phyloP scores from a whole-genome alignment of 257 asterid species.

The Avicennia marina region DNA sequence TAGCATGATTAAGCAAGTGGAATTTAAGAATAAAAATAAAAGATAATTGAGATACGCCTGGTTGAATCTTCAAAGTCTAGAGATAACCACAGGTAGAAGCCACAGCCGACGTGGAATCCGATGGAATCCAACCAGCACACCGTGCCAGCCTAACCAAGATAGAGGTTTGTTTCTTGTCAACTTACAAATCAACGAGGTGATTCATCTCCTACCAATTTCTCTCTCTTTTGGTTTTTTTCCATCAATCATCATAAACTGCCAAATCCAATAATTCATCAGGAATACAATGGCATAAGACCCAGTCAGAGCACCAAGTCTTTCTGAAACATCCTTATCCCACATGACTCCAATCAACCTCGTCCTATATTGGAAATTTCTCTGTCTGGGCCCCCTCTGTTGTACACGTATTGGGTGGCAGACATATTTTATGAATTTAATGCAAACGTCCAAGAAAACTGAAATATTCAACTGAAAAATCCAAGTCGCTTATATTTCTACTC shows the following conservation, averaged over 20 bases:
- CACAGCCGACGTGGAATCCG: no score
- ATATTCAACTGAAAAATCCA: not conserved
- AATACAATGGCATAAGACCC: conserved; percentile 3
- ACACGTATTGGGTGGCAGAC: not conserved
- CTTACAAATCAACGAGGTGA: not conserved
- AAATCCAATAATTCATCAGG: conserved; percentile 7
- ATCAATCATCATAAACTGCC: not conserved
- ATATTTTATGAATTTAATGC: not conserved
- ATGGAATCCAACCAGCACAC: no score
- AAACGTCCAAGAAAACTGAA: not conserved
- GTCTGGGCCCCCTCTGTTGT: conserved; percentile 8
- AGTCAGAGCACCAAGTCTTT: conserved; percentile 14
- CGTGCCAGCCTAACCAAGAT: no score
- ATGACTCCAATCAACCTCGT: no score
- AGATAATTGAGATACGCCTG: no score
- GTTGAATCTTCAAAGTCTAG: no score
- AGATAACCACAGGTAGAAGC: no score
- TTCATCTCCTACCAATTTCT: not conserved
- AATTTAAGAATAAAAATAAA: no score
- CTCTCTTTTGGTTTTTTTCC: no score
- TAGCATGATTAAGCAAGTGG: no score
- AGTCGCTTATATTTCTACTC: not conserved
- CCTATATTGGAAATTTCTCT: not conserved
- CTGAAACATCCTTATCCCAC: conserved; percentile 10
- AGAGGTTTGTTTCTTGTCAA: not conserved